phyloP scores from a whole-genome alignment of 2,329 filamentous ascomycete species.

The Fusarium pseudoanthophilum region DNA sequence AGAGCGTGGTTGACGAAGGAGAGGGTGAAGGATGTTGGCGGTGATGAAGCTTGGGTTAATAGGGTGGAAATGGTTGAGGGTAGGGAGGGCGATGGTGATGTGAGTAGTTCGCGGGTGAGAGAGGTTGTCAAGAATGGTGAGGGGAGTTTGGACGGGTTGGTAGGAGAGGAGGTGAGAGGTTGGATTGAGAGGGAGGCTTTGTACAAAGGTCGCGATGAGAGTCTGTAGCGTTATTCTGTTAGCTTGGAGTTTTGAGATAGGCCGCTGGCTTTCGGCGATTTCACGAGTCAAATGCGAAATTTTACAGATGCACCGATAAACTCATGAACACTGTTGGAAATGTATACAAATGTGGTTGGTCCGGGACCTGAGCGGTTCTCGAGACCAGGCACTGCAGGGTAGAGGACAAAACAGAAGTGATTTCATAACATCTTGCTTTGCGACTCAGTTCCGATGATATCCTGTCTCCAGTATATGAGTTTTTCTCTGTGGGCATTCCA shows the following conservation, averaged over 20 bases:
- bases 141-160: constrained; percentile 62
- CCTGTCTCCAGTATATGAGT: rapidly evolving
- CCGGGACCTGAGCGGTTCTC: neutral
- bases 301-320: rapidly evolving
- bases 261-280: too few species aligned
- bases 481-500: neutral
- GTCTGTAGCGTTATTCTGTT: neutral
- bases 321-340: too few species aligned
- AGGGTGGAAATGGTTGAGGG: constrained; percentile 70
- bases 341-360: too few species aligned
- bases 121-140: constrained; percentile 62
- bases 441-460: too few species aligned
- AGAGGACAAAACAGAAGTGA: neutral
- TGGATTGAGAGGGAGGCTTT: constrained; percentile 68
- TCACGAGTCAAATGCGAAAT: rapidly evolving
- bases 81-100: constrained; percentile 53
- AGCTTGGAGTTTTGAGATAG: too few species aligned
- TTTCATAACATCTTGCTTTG: too few species aligned
- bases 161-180: constrained; percentile 64
- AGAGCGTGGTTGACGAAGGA: constrained; percentile 61
- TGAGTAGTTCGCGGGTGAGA: constrained; percentile 73
- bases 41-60: constrained; percentile 65
- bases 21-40: constrained; percentile 63
- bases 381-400: neutral
- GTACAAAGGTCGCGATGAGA: constrained; percentile 56